Conservation (phyloP, 768 basidiomycete genomes). For the Mycena amicta region DNA sequence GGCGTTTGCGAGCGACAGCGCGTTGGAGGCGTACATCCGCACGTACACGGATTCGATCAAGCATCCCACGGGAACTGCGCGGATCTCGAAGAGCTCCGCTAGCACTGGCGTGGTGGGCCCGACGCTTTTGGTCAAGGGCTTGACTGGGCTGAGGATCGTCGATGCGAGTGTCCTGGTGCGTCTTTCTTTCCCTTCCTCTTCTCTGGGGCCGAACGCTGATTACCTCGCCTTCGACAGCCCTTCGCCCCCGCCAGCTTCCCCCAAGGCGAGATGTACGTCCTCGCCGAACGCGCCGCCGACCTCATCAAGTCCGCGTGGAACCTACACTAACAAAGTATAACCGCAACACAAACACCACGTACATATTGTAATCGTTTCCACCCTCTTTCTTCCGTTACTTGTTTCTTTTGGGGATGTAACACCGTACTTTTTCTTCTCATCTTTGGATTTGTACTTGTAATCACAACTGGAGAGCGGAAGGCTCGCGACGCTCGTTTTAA, state of each 20-base stretch:
- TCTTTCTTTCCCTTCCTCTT: neutral
- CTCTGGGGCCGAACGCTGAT: neutral
- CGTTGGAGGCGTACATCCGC: neutral
- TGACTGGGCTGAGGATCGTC: neutral
- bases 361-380: neutral
- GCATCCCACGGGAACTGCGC: neutral
- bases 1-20: neutral
- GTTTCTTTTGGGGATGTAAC: too few relatives aligned
- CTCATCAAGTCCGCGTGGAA: conserved; percentile 19
- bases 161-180: conserved; percentile 5
- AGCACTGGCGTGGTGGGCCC: neutral
- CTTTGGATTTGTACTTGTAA: too few relatives aligned
- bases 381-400: too few relatives aligned
- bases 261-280: conserved; percentile 22
- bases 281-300: conserved; percentile 28
- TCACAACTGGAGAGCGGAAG: too few relatives aligned
- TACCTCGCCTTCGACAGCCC: neutral
- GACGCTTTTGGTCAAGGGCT: neutral
- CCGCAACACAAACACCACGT: neutral
- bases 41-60: neutral
- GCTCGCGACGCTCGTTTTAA: too few relatives aligned
- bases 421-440: too few relatives aligned
- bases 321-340: neutral
- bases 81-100: neutral
- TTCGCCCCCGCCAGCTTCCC: conserved; percentile 10